Evolutionary conservation across 2,329 filamentous ascomycete species (phyloP).

Genomic region (Microthyrium microscopicum): DNA sequence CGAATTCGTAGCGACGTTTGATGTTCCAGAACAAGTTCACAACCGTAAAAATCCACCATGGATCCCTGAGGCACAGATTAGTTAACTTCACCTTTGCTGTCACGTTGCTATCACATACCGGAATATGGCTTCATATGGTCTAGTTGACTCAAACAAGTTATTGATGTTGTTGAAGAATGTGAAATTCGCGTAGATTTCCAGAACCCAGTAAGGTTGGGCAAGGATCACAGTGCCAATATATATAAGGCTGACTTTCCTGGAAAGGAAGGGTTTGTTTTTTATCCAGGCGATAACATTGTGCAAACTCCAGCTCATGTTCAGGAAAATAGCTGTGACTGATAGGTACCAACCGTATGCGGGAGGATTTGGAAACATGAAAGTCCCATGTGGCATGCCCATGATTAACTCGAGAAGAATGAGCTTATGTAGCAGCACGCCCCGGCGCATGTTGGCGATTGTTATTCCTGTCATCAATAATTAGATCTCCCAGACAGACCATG

Average conservation of each 20-base stretch:
- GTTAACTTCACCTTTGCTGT: background rate
- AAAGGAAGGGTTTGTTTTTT: constrained; percentile 45
- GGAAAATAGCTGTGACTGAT: constrained; percentile 40
- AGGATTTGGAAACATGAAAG: constrained; percentile 40
- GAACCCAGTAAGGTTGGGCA: constrained; percentile 45
- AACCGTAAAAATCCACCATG: constrained; percentile 52
- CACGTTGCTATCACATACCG: constrained; percentile 17
- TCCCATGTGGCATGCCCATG: constrained; percentile 40
- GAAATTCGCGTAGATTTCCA: constrained; percentile 50
- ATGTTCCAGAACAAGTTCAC: constrained; percentile 45
- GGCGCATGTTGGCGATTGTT: constrained; percentile 32
- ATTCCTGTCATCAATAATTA: constrained; percentile 33
- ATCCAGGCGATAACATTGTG: constrained; percentile 54
- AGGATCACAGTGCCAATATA: constrained; percentile 43
- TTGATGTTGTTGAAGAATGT: constrained; percentile 43
- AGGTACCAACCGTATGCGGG: constrained; percentile 48
- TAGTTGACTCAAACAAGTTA: constrained; percentile 35
- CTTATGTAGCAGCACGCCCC: constrained; percentile 30
- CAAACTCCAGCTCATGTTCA: constrained; percentile 46
- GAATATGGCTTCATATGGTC: constrained; percentile 44
- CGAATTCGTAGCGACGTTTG: constrained; percentile 43
- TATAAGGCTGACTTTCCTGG: constrained; percentile 30
- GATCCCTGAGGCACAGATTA: constrained; percentile 25
- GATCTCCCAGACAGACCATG: constrained; percentile 9
- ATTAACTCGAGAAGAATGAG: constrained; percentile 37